Conservation (phyloP, 768 basidiomycete species). For the Tylopilus cervinicoccineus region DNA sequence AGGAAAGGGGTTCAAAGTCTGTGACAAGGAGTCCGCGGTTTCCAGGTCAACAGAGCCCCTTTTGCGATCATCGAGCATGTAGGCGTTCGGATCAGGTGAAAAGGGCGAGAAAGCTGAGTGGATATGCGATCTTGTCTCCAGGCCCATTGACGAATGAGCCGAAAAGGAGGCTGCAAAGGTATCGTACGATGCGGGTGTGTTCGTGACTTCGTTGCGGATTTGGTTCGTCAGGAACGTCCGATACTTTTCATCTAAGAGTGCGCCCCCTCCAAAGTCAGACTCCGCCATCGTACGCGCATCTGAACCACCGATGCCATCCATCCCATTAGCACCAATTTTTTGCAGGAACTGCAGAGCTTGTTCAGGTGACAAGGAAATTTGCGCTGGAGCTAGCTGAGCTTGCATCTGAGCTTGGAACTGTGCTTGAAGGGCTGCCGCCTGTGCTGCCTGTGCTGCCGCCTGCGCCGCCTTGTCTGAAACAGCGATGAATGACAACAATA, state of each 20-base stretch:
- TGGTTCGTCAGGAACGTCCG: conserved; percentile 20
- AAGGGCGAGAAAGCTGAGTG: conserved; percentile 62
- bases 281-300: conserved; percentile 9
- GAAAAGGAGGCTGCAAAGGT: conserved; percentile 17
- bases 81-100: conserved; percentile 67
- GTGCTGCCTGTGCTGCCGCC: conserved; percentile 80
- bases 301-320: conserved; percentile 23
- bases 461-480: conserved; percentile 81
- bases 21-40: conserved; percentile 42
- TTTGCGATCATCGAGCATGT: conserved; percentile 32
- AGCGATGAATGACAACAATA: conserved; percentile 2
- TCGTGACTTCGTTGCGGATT: conserved; percentile 13
- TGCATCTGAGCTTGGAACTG: conserved; percentile 38
- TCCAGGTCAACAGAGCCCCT: conserved; percentile 35
- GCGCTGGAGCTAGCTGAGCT: conserved; percentile 25
- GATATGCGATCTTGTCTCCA: conserved; percentile 17
- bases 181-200: conserved; percentile 19
- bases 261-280: conserved; percentile 15
- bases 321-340: conserved; percentile 45
- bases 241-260: conserved; percentile 22
- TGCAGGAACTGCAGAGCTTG: conserved; percentile 62
- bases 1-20: conserved; percentile 47
- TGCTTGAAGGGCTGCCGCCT: conserved; percentile 64
- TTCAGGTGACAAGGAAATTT: conserved; percentile 46
- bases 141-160: conserved; percentile 11